Conservation (phyloP, 345 rosid species). For the Syzygium aqueum region DNA sequence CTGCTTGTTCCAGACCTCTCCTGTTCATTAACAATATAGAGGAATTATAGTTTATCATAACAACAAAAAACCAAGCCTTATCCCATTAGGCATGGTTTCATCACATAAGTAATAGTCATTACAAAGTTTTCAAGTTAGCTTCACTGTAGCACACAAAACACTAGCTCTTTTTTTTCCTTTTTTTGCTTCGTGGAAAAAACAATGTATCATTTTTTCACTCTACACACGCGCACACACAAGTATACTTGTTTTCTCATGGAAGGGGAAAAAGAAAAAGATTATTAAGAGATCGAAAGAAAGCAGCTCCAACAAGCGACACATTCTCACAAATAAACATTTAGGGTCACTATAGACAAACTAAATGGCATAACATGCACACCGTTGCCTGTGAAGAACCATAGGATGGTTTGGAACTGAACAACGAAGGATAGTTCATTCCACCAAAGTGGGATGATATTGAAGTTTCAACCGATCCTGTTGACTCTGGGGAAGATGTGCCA, state of each 20-base stretch:
- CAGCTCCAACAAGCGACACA: background rate
- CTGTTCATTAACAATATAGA: conserved; percentile 14
- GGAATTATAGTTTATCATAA: background rate
- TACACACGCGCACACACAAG: too few relatives aligned
- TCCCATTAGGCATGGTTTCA: too few relatives aligned
- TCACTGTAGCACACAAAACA: background rate
- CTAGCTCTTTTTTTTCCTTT: background rate
- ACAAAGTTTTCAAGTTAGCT: background rate
- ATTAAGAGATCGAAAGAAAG: background rate
- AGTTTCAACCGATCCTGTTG: conserved; percentile 91
- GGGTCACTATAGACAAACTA: background rate
- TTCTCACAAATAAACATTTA: background rate
- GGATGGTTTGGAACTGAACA: conserved; percentile 83
- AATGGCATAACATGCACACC: conserved; percentile 24
- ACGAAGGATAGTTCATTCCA: conserved; percentile 94
- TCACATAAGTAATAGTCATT: background rate
- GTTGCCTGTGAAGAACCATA: conserved; percentile 44
- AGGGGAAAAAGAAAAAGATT: background rate
- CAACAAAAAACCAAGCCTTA: background rate
- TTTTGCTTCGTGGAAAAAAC: background rate
- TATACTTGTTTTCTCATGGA: background rate
- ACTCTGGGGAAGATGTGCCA: conserved; percentile 94
- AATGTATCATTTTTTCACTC: background rate
- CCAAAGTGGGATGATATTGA: conserved; percentile 98
- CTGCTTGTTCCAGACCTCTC: conserved; percentile 54